Conservation (phyloP, 1,284 basidiomycete species). For the Sanghuangporus sanghuang region DNA sequence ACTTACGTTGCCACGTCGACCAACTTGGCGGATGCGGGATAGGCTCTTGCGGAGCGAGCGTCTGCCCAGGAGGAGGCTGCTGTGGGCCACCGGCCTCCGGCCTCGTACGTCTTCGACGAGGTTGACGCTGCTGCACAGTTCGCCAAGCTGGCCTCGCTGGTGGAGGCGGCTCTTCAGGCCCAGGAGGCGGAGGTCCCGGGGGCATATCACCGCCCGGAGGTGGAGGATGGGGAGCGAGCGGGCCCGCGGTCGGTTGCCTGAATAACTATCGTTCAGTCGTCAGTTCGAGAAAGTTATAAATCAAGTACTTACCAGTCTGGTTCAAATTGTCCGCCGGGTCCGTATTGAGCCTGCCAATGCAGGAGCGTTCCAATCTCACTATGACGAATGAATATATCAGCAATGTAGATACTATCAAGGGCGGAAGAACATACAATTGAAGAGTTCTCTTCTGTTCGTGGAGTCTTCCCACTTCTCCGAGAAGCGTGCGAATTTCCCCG, state of each 20-base stretch:
- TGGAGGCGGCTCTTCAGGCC: slow-evolving; percentile 22
- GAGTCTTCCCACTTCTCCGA: slow-evolving; percentile 71
- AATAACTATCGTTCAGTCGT: not conserved
- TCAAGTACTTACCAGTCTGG: slow-evolving; percentile 51
- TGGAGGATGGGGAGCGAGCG: slow-evolving; percentile 32
- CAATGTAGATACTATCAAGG: not conserved
- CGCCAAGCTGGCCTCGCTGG: slow-evolving; percentile 20
- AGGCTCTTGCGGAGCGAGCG: slow-evolving; percentile 26
- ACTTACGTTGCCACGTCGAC: slow-evolving; percentile 68
- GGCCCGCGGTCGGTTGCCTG: slow-evolving; percentile 42
- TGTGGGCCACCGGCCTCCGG: slow-evolving; percentile 1
- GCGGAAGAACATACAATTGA: slow-evolving; percentile 54
- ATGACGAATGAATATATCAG: slow-evolving; percentile 9
- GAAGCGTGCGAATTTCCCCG: slow-evolving; percentile 70
- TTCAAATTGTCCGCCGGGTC: slow-evolving; percentile 71
- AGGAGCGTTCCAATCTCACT: slow-evolving; percentile 69
- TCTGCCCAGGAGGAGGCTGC: slow-evolving; percentile 10
- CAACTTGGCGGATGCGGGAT: slow-evolving; percentile 42
- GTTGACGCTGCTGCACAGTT: slow-evolving; percentile 18
- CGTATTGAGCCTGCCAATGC: slow-evolving; percentile 62
- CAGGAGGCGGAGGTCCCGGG: slow-evolving; percentile 20
- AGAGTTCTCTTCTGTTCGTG: slow-evolving; percentile 66
- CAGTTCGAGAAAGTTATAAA: not conserved
- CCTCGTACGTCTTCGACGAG: slow-evolving; percentile 15
- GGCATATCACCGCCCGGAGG: slow-evolving; percentile 27